A percentile compares a stretch with the other conserved stretches of the same genome.
Conservation (phyloP, 2,329 filamentous ascomycete species). For the Fusarium marasasianum region DNA sequence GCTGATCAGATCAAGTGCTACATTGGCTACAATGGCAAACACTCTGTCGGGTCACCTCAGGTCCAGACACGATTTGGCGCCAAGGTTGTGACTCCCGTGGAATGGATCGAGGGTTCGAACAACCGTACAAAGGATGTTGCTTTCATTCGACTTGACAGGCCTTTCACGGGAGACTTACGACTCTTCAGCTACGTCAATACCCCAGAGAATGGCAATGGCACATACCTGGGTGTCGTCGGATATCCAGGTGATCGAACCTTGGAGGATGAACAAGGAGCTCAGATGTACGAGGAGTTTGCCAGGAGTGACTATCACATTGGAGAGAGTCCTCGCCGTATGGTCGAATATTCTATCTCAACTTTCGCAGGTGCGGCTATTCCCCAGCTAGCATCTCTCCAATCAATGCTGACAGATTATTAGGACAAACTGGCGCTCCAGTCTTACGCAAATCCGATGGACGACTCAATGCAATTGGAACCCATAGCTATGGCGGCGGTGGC, state of each 20-base stretch:
- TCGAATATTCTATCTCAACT: slow-evolving; percentile 46
- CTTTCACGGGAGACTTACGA: slow-evolving; percentile 31
- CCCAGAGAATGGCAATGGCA: background rate
- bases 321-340: slow-evolving; percentile 36
- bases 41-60: background rate
- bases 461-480: slow-evolving; percentile 40
- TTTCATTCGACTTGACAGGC: slow-evolving; percentile 35
- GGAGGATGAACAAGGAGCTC: slow-evolving; percentile 39
- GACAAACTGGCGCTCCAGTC: slow-evolving; percentile 44
- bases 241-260: slow-evolving; percentile 46
- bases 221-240: slow-evolving; percentile 45
- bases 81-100: slow-evolving; percentile 28
- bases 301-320: slow-evolving; percentile 37
- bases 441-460: slow-evolving; percentile 15
- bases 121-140: slow-evolving; percentile 38
- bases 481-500: slow-evolving; percentile 39
- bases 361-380: slow-evolving; percentile 37
- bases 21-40: slow-evolving; percentile 47
- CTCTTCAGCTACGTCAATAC: slow-evolving; percentile 34
- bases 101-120: slow-evolving; percentile 30
- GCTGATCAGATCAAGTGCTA: slow-evolving; percentile 44
- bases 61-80: background rate
- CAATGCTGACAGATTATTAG: slow-evolving; percentile 4
- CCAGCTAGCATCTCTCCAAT: rapidly evolving
- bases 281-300: slow-evolving; percentile 47